Evolutionary conservation across 257 asterid genomes (phyloP).

Genomic region (Nicotiana otophora): DNA sequence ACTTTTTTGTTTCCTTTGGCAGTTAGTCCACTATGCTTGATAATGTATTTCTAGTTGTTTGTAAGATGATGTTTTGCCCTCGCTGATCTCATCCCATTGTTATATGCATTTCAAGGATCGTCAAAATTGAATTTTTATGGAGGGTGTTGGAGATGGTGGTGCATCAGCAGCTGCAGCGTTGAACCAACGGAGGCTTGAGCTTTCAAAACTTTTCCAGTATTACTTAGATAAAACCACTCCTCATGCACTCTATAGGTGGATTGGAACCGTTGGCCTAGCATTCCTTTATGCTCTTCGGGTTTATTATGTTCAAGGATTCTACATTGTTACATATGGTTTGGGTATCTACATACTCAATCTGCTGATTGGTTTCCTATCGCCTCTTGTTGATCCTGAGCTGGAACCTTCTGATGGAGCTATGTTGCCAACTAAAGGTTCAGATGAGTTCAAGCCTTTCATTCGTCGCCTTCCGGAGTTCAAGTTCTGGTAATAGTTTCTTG

Average conservation of each 20-base stretch:
- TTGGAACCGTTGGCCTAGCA: constrained; percentile 49
- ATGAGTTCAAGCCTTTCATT: constrained; percentile 87
- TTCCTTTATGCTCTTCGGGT: constrained; percentile 64
- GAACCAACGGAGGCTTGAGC: constrained; percentile 65
- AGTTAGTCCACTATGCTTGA: not conserved
- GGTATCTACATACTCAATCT: constrained; percentile 75
- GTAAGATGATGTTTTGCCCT: not conserved
- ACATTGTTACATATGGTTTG: constrained; percentile 69
- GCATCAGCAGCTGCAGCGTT: constrained; percentile 55
- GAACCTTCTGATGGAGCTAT: constrained; percentile 69
- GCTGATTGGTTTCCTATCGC: constrained; percentile 80
- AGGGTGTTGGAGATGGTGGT: constrained; percentile 41
- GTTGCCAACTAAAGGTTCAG: constrained; percentile 91
- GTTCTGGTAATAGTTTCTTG: constrained; percentile 38
- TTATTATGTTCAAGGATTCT: constrained; percentile 70
- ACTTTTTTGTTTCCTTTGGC: not conserved
- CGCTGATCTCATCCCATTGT: not conserved
- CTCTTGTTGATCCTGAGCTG: constrained; percentile 83
- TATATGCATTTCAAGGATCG: constrained; percentile 14
- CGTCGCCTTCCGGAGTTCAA: constrained; percentile 90
- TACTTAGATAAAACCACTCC: no score
- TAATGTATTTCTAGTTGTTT: not conserved
- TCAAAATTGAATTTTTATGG: constrained; percentile 25
- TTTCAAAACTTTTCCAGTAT: constrained; percentile 60
- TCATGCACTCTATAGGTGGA: constrained; percentile 46